Base-by-base conservation (phyloP, 352 stramenopile species). In the Phytophthora kernoviae region DNA sequence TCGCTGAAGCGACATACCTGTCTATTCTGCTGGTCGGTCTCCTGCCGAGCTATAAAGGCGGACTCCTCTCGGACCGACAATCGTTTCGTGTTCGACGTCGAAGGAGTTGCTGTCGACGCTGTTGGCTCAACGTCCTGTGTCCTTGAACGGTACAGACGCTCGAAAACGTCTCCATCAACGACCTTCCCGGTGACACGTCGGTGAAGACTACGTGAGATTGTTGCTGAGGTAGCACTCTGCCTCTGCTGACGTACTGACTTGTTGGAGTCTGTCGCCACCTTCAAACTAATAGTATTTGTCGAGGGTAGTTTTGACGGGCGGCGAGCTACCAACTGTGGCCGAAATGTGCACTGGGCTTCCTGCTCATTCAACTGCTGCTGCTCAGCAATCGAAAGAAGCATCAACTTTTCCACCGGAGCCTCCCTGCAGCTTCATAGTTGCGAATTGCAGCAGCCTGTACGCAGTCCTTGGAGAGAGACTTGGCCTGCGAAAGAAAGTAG, bases 341-440 rank as follows among this genome's bases (percentile, higher is more conserved):
- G 65, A 54, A 84, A 87, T 2, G 58, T 77, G 56, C 77, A 84
- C 40, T 76, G 56, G 1, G 45, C 33, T 5, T 53, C 39, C 27
- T 77, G 60, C 40, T 65, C 40, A 21, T 60, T 22, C 0, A 69
- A 24, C 8, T 59, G 22, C 17, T 75, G 59, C 36, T 61, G 59
- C 58, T 87, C 65, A 21, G 34, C 26, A 33, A 67, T 44, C 11
- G 43, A 55, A 37, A 64, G 61, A 4, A 74, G 55, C 32, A 56
- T 43, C 20, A 73, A 22, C 21, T 70, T 83, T 73, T 79, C 68
- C 69, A 82, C 27, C 60, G 34, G 4, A 73, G 72, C 26, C 65
- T 68, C 2, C 42, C 49, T 26, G 70, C 56, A 32, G 65, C 58
- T 47, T 63, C 54, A 22, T 74, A 79, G 36, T 83, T 86, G 44